Evolutionary conservation across 306 rosid genomes (phyloP).

Genomic region (Ormosia emarginata): DNA sequence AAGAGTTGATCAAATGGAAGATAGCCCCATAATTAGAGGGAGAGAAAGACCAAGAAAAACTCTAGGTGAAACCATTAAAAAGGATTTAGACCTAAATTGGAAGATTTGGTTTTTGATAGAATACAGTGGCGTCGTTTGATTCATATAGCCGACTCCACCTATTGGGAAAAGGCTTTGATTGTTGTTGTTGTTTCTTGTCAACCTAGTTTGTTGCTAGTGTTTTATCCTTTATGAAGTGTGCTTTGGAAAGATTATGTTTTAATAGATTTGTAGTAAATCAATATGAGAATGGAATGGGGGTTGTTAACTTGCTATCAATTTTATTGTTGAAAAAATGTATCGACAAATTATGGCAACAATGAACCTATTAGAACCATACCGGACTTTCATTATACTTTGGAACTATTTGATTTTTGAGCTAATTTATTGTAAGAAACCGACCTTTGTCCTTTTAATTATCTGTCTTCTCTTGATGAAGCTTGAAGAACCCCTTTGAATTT

Average conservation of each 20-base stretch:
- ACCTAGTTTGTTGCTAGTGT: background rate
- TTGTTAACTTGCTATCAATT: background rate
- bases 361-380: background rate
- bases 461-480: background rate
- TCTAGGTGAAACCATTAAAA: too few species aligned
- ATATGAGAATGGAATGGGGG: background rate
- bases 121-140: too few species aligned
- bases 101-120: too few species aligned
- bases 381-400: background rate
- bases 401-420: constrained; percentile 6
- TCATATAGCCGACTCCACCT: too few species aligned
- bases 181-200: background rate
- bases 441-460: background rate
- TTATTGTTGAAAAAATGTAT: background rate
- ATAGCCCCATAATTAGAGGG: too few species aligned
- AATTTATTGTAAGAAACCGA: background rate
- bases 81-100: too few species aligned
- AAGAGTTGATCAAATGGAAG: too few species aligned
- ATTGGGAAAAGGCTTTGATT: too few species aligned
- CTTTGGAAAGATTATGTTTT: constrained; percentile 3
- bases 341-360: background rate
- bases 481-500: background rate
- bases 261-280: background rate
- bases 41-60: too few species aligned
- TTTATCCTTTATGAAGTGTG: background rate